These are phyloP conservation scores for Artemisia argyi DNA, from an alignment of 129 eudicot species.

Conservation along the genomic window DNA sequence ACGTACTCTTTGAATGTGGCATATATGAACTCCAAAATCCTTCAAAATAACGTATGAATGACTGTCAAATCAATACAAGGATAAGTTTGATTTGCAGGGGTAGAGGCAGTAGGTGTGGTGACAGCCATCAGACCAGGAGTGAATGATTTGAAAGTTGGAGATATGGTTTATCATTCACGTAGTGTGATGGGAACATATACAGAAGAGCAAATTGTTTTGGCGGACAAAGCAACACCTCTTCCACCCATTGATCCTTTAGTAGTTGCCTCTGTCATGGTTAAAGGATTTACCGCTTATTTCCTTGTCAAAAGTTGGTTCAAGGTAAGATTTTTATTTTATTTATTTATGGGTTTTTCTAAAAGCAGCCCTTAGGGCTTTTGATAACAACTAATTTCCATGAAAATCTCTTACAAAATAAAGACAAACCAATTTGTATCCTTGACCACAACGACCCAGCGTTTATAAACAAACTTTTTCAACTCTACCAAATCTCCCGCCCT, in stretches of 20 bases:
- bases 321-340: no score
- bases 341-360: no score
- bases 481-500: no score
- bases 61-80: not conserved
- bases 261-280: constrained; percentile 59
- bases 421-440: no score
- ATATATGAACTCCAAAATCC: no score
- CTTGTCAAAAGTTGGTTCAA: constrained; percentile 56
- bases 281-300: constrained; percentile 67
- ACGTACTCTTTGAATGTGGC: no score
- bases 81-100: constrained; percentile 38
- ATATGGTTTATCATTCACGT: constrained; percentile 62
- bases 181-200: constrained; percentile 62
- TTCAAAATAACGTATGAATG: not conserved
- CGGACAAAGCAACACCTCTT: constrained; percentile 53
- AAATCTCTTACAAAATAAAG: no score
- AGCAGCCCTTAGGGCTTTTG: no score
- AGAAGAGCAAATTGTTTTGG: constrained; percentile 70
- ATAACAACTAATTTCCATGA: no score
- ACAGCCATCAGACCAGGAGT: constrained; percentile 65
- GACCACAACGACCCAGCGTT: no score
- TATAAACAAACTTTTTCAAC: no score
- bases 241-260: constrained; percentile 50
- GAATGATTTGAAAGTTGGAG: constrained; percentile 55
- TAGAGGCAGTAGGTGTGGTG: constrained; percentile 81